Evolutionary conservation across 1,139 yeast genomes (phyloP).

Genomic region (Pichia sp.): DNA sequence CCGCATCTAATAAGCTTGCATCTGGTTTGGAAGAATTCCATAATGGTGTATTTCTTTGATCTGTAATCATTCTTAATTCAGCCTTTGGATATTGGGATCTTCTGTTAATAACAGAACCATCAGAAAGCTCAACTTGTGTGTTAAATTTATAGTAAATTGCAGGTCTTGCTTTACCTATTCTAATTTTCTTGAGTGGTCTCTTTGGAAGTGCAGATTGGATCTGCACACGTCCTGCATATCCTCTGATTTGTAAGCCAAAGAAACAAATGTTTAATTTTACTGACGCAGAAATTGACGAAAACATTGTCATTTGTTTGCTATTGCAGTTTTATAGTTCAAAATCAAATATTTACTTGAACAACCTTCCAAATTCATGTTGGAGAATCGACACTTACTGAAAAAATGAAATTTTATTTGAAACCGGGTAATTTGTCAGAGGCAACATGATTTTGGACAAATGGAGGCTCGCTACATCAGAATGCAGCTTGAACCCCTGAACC

Average conservation of each 20-base stretch:
- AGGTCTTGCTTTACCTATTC: slow-evolving; percentile 81
- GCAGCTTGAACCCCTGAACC: no score
- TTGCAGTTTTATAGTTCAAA: background rate
- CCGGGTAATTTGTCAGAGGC: background rate
- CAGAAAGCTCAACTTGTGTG: slow-evolving; percentile 79
- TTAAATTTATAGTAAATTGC: slow-evolving; percentile 88
- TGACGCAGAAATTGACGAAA: slow-evolving; percentile 2
- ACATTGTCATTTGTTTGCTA: slow-evolving; percentile 1
- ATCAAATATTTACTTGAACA: background rate
- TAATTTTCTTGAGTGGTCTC: slow-evolving; percentile 50
- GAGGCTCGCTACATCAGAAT: background rate
- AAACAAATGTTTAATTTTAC: background rate
- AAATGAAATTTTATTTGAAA: background rate
- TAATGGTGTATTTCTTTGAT: slow-evolving; percentile 74
- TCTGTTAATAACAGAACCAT: slow-evolving; percentile 82
- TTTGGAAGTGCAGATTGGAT: slow-evolving; percentile 41
- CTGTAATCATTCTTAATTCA: slow-evolving; percentile 79
- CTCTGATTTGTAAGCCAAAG: slow-evolving; percentile 9
- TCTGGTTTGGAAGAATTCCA: slow-evolving; percentile 90
- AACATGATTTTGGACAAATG: background rate
- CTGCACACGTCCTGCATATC: slow-evolving; percentile 29
- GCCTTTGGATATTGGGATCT: slow-evolving; percentile 84
- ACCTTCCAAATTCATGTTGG: background rate
- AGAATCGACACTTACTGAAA: background rate
- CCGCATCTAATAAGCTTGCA: slow-evolving; percentile 65